These are phyloP conservation scores for Arachnopeziza araneosa DNA, from an alignment of 2,329 filamentous ascomycete genomes.

Conservation along the genomic window DNA sequence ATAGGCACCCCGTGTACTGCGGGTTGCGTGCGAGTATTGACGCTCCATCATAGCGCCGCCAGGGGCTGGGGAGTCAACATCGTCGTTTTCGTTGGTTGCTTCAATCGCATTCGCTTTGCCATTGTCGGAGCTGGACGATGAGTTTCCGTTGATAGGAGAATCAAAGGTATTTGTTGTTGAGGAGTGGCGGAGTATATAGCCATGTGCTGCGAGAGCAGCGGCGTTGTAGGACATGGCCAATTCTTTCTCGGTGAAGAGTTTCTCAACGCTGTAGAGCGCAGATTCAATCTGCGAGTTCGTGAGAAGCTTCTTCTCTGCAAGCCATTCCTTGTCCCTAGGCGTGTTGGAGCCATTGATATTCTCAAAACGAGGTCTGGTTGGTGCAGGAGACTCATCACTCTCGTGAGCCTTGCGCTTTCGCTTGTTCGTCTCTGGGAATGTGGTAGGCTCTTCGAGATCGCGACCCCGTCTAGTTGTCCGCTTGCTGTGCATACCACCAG, in stretches of 20 bases:
- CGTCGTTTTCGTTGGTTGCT: constrained; percentile 45
- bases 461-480: constrained; percentile 56
- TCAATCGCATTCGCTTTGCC: constrained; percentile 44
- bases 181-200: constrained; percentile 52
- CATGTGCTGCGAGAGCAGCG: constrained; percentile 56
- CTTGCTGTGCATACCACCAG: constrained; percentile 57
- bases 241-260: constrained; percentile 67
- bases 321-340: constrained; percentile 41
- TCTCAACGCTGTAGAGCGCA: constrained; percentile 60
- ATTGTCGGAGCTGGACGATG: constrained; percentile 37
- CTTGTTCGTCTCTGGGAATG: constrained; percentile 53
- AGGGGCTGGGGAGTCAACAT: constrained; percentile 42
- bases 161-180: constrained; percentile 20
- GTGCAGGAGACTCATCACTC: constrained; percentile 58
- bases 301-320: constrained; percentile 49
- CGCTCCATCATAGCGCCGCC: constrained; percentile 56
- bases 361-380: constrained; percentile 49
- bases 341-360: constrained; percentile 47
- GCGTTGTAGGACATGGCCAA: constrained; percentile 59
- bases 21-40: constrained; percentile 57
- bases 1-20: constrained; percentile 51
- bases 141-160: constrained; percentile 39
- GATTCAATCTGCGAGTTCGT: constrained; percentile 47
- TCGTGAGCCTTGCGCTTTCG: constrained; percentile 55
- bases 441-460: constrained; percentile 50